Evolutionary conservation across 495 filamentous ascomycete species (phyloP).

Genomic region (Penicillium malachiteum): DNA sequence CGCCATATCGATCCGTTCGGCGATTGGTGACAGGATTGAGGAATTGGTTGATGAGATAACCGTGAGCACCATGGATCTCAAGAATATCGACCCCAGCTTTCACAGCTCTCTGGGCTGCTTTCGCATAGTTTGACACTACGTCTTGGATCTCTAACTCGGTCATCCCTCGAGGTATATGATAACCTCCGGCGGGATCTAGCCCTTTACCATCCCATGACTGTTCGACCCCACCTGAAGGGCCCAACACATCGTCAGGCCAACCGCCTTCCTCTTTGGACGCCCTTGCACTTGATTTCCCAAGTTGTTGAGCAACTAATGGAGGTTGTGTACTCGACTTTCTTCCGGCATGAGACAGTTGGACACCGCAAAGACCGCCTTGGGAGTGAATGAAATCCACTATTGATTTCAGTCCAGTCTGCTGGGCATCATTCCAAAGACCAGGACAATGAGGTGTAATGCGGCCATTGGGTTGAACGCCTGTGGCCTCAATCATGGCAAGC

Average conservation of each 20-base stretch:
- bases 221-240: constrained; percentile 36
- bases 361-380: constrained; percentile 67
- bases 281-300: constrained; percentile 20
- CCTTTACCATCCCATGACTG: constrained; percentile 48
- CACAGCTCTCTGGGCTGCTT: constrained; percentile 54
- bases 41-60: constrained; percentile 66
- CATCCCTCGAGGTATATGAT: constrained; percentile 54
- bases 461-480: constrained; percentile 65
- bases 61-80: constrained; percentile 60
- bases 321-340: constrained; percentile 70
- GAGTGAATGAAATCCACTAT: constrained; percentile 69
- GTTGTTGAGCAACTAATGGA: constrained; percentile 56
- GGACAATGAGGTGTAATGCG: constrained; percentile 71
- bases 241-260: constrained; percentile 60
- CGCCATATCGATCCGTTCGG: constrained; percentile 65
- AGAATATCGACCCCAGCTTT: constrained; percentile 58
- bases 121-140: constrained; percentile 56
- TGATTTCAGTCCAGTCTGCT: constrained; percentile 60
- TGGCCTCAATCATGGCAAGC: constrained; percentile 71
- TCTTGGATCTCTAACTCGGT: constrained; percentile 55
- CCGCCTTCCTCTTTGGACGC: constrained; percentile 56
- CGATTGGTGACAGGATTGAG: constrained; percentile 60
- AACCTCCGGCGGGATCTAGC: constrained; percentile 51
- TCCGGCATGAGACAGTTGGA: constrained; percentile 76
- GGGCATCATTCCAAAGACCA: constrained; percentile 73